Evolutionary conservation across 2,329 filamentous ascomycete genomes (phyloP).

Genomic region (Alternaria consortialis): DNA sequence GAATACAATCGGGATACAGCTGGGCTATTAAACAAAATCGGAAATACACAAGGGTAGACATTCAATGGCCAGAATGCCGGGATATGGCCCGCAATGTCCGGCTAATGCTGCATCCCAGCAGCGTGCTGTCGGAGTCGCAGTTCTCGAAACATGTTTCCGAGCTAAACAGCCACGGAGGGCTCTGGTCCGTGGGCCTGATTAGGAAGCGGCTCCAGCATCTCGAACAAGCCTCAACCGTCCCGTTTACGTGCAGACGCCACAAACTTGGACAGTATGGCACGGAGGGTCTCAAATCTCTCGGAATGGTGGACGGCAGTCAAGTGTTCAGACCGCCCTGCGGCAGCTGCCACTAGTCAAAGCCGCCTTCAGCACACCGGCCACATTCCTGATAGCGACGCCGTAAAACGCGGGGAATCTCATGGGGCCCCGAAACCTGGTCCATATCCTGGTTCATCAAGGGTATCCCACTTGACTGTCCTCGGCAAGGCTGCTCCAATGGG

Average conservation of each 20-base stretch:
- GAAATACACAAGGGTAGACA: constrained; percentile 5
- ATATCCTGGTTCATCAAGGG: constrained; percentile 12
- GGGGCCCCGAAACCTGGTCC: constrained; percentile 9
- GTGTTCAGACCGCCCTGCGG: not conserved
- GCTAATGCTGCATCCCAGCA: constrained; percentile 18
- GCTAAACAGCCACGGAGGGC: constrained; percentile 8
- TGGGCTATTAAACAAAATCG: constrained; percentile 25
- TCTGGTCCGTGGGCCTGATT: constrained; percentile 11
- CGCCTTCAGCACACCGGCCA: not conserved
- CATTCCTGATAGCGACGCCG: constrained; percentile 5
- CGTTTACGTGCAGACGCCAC: constrained; percentile 7
- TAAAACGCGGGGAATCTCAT: constrained; percentile 14
- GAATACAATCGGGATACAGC: constrained; percentile 15
- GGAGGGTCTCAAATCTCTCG: not conserved
- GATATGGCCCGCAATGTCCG: constrained; percentile 25
- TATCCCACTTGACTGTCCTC: constrained; percentile 8
- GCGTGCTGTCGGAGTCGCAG: constrained; percentile 13
- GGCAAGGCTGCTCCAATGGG: constrained; percentile 12
- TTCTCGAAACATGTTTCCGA: constrained; percentile 22
- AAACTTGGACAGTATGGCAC: not conserved
- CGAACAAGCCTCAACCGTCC: constrained; percentile 11
- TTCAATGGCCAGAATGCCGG: constrained; percentile 7
- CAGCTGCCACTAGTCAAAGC: not conserved
- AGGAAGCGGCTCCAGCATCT: constrained; percentile 12
- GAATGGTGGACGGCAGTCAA: not conserved